phyloP scores from a whole-genome alignment of 2,329 filamentous ascomycete species.

The Hypoxylon sp. region DNA sequence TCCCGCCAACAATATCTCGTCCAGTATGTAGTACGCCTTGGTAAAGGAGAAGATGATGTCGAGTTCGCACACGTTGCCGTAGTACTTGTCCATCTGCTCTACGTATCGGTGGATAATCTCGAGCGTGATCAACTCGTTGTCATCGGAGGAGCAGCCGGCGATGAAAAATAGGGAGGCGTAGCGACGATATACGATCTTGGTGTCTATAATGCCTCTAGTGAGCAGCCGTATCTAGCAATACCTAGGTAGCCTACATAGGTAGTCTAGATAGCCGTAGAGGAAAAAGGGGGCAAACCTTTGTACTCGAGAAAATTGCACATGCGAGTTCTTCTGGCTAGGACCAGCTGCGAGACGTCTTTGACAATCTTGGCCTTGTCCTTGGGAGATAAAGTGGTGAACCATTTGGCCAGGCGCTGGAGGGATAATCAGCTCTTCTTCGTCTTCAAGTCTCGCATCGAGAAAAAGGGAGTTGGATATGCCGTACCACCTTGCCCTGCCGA shows the following conservation, averaged over 20 bases:
- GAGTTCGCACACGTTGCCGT: constrained; percentile 98
- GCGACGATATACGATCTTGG: constrained; percentile 97
- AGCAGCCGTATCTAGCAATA: constrained; percentile 1
- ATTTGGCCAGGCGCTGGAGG: constrained; percentile 91
- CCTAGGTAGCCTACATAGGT: neutral
- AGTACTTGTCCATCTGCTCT: constrained; percentile 99
- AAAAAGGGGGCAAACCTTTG: constrained; percentile 71
- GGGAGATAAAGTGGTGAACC: constrained; percentile 97
- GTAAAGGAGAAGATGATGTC: constrained; percentile 99
- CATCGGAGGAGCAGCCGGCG: constrained; percentile 92
- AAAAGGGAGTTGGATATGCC: constrained; percentile 56
- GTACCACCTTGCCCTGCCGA: constrained; percentile 97
- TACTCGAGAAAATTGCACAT: constrained; percentile 99
- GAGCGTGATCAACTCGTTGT: constrained; percentile 97
- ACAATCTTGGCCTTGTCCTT: constrained; percentile 99
- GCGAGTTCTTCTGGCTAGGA: constrained; percentile 91
- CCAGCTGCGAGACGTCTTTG: constrained; percentile 98
- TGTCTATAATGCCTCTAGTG: constrained; percentile 66
- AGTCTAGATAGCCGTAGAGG: too few relatives aligned
- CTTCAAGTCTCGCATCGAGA: constrained; percentile 3
- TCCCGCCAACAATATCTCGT: constrained; percentile 92
- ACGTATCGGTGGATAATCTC: constrained; percentile 99
- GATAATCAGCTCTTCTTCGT: constrained; percentile 9
- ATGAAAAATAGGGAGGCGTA: constrained; percentile 99
- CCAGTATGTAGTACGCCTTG: constrained; percentile 98